Percentiles rank a stretch among this genome's conserved stretches.
phyloP scores from a whole-genome alignment of 2,329 filamentous ascomycete genomes.

The Coniella lustricola region DNA sequence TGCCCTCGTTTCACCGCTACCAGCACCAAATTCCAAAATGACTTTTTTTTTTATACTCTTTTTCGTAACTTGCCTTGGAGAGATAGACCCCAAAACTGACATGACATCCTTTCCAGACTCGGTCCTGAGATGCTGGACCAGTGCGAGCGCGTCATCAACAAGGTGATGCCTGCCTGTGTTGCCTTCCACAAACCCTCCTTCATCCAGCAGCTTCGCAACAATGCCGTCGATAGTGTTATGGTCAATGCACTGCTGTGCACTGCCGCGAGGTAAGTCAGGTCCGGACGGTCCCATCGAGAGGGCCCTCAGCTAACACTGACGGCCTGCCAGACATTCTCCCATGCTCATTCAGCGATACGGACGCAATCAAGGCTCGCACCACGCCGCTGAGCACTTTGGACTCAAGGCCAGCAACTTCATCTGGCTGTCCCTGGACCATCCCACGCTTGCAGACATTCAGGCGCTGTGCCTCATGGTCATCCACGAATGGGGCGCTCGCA shows the following conservation, averaged over 20 bases:
- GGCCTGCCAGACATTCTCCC: slow-evolving; percentile 42
- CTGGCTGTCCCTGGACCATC: slow-evolving; percentile 52
- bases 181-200: slow-evolving; percentile 58
- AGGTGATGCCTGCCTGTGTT: slow-evolving; percentile 54
- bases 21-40: neutral
- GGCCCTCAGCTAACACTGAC: neutral
- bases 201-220: slow-evolving; percentile 52
- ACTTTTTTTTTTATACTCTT: neutral
- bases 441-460: slow-evolving; percentile 54
- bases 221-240: slow-evolving; percentile 47
- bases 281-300: too few species aligned
- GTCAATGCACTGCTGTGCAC: slow-evolving; percentile 52
- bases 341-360: slow-evolving; percentile 52
- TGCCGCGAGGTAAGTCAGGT: slow-evolving; percentile 47
- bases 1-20: neutral
- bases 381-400: slow-evolving; percentile 53
- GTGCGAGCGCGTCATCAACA: slow-evolving; percentile 54
- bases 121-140: slow-evolving; percentile 52
- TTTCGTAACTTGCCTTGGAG: too few species aligned
- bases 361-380: slow-evolving; percentile 37
- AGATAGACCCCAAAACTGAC: too few species aligned
- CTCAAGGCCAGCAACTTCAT: slow-evolving; percentile 50
- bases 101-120: slow-evolving; percentile 28
- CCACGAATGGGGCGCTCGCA: slow-evolving; percentile 56
- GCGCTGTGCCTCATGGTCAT: slow-evolving; percentile 54